Base-by-base conservation (phyloP, 2,329 filamentous ascomycete species). In the Cylindrodendrum hubeiense region DNA sequence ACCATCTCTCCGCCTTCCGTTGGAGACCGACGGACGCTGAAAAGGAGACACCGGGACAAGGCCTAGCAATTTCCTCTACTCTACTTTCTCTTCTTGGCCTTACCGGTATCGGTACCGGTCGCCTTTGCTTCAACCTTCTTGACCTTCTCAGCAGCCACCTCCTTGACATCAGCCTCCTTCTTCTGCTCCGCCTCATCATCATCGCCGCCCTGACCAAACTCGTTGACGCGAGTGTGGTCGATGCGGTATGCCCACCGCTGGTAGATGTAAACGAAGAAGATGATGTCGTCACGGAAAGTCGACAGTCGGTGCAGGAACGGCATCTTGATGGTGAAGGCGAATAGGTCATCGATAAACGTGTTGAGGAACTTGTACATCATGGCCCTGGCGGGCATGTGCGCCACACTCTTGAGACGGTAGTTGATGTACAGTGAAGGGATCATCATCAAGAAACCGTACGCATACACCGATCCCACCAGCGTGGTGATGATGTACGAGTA, bases 291-390 rank as follows among this genome's bases (percentile, higher is more conserved):
- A 66, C 96, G 88, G 68, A 99, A 87, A 0, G 96, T 98, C 1
- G 96, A 94, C 54, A 99, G 85, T 17, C 96, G 90, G 80, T 99
- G 96, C 55, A 99, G 86, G 67, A 95, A 89, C 1, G 96, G 96
- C 96, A 99, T 99, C 84, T 98, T 98, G 84, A 99, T 98, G 41
- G 96, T 99, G 76, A 98, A 99, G 2, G 96, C 96, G 77, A 99
- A 99, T 33, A 99, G 85, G 77, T 99, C 96, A 80, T 99, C 96
- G 79, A 99, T 98, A 79, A 99, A 99, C 5, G 96, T 98, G 84
- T 98, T 98, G 70, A 98, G 84, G 82, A 97, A 97, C 83, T 98
- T 98, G 88, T 98, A 98, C 79, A 91, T 95, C 94, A 99, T 96
- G 51, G 96, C 94, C 83, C 94, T 95, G 71, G 87, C 93, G 1